Percentiles rank a stretch among this genome's conserved stretches.
Evolutionary conservation across 306 rosid genomes (phyloP).

Genomic region (Gastrolobium villosum): DNA sequence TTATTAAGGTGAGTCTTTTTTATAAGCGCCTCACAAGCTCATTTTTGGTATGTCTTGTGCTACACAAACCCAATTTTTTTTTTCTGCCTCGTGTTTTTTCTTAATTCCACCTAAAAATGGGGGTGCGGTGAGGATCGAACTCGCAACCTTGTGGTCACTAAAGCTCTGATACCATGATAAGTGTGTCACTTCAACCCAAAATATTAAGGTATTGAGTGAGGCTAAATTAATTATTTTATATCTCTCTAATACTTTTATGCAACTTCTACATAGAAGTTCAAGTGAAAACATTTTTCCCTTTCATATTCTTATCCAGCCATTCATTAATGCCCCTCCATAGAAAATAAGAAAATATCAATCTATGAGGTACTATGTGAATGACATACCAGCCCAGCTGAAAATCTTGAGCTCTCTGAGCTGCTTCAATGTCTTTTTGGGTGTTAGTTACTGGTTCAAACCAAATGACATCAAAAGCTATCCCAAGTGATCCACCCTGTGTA

Average conservation of each 20-base stretch:
- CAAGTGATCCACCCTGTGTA: conserved; percentile 75
- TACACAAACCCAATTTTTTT: too few species aligned
- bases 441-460: conserved; percentile 84
- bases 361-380: not conserved
- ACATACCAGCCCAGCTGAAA: conserved; percentile 97
- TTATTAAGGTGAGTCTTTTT: conserved; percentile 9
- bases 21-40: too few species aligned
- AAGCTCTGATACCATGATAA: too few species aligned
- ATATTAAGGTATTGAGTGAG: too few species aligned
- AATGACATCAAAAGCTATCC: conserved; percentile 84
- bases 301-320: conserved; percentile 21
- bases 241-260: too few species aligned
- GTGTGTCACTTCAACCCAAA: too few species aligned
- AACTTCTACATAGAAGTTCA: not conserved
- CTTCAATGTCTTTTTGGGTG: conserved; percentile 71
- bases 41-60: too few species aligned
- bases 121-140: too few species aligned
- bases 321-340: conserved; percentile 4
- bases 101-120: too few species aligned
- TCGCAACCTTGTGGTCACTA: too few species aligned
- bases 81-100: too few species aligned
- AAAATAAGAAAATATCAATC: not conserved
- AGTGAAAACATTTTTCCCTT: not conserved
- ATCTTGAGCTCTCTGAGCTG: conserved; percentile 90
- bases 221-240: too few species aligned